A percentile compares a stretch with the other conserved stretches of the same genome.
Conservation (phyloP, 116 monocot species). For the Trichopus zeylanicus region DNA sequence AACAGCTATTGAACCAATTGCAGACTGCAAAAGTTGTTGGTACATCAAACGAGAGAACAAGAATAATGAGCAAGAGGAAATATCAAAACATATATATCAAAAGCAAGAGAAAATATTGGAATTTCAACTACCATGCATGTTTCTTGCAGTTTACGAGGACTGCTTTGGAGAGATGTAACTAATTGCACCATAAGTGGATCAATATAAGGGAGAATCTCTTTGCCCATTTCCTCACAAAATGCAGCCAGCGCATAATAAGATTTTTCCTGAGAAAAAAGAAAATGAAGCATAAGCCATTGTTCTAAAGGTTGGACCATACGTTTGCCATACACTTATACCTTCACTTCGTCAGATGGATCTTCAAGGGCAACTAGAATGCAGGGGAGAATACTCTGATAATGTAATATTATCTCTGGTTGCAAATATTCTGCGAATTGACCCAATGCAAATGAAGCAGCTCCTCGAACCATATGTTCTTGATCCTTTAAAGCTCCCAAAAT, state of each 20-base stretch:
- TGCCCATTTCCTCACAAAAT: constrained; percentile 97
- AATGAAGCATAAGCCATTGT: not conserved
- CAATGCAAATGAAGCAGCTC: constrained; percentile 95
- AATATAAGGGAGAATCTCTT: constrained; percentile 87
- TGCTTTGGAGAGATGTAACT: constrained; percentile 51
- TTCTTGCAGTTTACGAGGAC: constrained; percentile 76
- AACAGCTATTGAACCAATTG: constrained; percentile 82
- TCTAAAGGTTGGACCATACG: not conserved
- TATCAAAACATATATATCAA: not conserved
- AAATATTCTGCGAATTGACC: constrained; percentile 95
- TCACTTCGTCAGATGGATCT: constrained; percentile 92
- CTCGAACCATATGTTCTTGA: constrained; percentile 93
- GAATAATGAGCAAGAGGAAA: not conserved
- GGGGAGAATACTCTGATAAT: constrained; percentile 74
- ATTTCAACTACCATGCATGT: constrained; percentile 70
- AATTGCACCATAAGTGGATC: constrained; percentile 83
- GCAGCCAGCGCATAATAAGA: constrained; percentile 98
- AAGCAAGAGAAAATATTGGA: not conserved
- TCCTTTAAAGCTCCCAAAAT: constrained; percentile 81
- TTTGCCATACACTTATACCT: constrained; percentile 34
- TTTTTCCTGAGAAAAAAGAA: constrained; percentile 70
- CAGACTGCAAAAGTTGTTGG: constrained; percentile 46
- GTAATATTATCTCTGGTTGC: constrained; percentile 84
- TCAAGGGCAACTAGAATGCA: constrained; percentile 84
- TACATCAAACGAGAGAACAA: not conserved